Base-by-base conservation (phyloP, 768 basidiomycete species). In the Neoboletus subvelutipes region DNA sequence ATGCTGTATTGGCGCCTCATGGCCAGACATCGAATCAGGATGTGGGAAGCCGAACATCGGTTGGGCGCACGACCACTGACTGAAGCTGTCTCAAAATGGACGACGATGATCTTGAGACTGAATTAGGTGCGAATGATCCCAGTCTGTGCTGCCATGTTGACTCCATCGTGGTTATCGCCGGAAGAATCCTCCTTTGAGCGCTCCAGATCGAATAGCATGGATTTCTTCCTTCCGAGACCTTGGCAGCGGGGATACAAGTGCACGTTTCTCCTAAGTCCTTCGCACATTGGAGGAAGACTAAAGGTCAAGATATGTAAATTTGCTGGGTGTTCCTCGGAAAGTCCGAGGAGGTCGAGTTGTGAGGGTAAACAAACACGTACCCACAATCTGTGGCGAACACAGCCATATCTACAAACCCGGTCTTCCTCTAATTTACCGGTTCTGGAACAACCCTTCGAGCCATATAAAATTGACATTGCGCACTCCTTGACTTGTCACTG, bases 1-100 rank as follows among this genome's bases (percentile, higher is more conserved):
- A 20, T 24, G 54, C 58, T 57, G 61, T 53, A 37, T 57, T 24
- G 24, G 54, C 51, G 41, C 52, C 45, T 56, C 58, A 22, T 43
- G 43, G 26, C 20, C 36, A 40, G 51, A 47, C 43, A 53, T 45
- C 43, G 6, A 39, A 41, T 42, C 50, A 47, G 12, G 55, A 58
- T 55, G 46, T 39, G 58, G 61, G 54, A 56, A 15, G 15, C 33
- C 3, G 46, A 54, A 34, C 12, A 33, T 47, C 22, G 33, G 24
- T 33, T n/a, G 13, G 33, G 42, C 45, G 48, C 29, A 47, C 52
- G 56, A 58, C 55, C 36, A 36, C 42, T 24, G 34, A 12, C 15
- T 9, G 34, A 45, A 39, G 57, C 31, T 46, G 42, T 39, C 28
- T 28, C 29, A 18, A 46, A 37, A 31, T 2, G 29, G 41, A 17